Percentiles rank a stretch among this genome's conserved stretches.
These are phyloP conservation scores for Phytophthora palmivora DNA, from an alignment of 352 stramenopile genomes.

Conservation along the genomic window DNA sequence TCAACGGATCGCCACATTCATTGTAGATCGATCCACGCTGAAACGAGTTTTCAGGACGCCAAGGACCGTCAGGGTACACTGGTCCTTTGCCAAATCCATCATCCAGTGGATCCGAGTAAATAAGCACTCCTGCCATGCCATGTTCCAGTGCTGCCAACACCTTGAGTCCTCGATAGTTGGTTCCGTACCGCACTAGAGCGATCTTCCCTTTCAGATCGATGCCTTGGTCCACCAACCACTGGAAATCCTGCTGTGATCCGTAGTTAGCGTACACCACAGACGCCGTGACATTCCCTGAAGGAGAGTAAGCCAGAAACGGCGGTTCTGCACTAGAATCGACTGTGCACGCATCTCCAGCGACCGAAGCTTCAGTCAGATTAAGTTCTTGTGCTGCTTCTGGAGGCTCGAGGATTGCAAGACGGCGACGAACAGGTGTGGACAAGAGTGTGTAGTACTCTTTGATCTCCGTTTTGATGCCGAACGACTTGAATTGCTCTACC, in stretches of 20 bases:
- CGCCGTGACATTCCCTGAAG: slow-evolving; percentile 65
- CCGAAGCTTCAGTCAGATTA: slow-evolving; percentile 59
- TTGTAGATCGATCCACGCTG: slow-evolving; percentile 89
- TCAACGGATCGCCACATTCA: slow-evolving; percentile 79
- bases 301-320: slow-evolving; percentile 86
- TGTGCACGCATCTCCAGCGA: slow-evolving; percentile 72
- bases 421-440: slow-evolving; percentile 58
- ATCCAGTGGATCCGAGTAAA: slow-evolving; percentile 89
- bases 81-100: slow-evolving; percentile 72
- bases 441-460: slow-evolving; percentile 75
- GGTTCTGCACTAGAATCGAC: slow-evolving; percentile 56
- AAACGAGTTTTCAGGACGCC: slow-evolving; percentile 74
- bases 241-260: slow-evolving; percentile 80
- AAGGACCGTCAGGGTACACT: slow-evolving; percentile 85
- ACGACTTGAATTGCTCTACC: slow-evolving; percentile 52
- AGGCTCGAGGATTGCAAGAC: slow-evolving; percentile 52
- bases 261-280: slow-evolving; percentile 90
- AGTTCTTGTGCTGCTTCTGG: slow-evolving; percentile 34
- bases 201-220: slow-evolving; percentile 82
- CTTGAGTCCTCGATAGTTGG: slow-evolving; percentile 73
- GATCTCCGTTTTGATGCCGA: slow-evolving; percentile 69
- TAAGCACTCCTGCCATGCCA: slow-evolving; percentile 75
- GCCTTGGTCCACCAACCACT: slow-evolving; percentile 53
- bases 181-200: slow-evolving; percentile 84
- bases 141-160: slow-evolving; percentile 77